A percentile compares a stretch with the other conserved stretches of the same genome.
phyloP scores from a whole-genome alignment of 2,329 filamentous ascomycete species.

The Samsoniella hepiali region DNA sequence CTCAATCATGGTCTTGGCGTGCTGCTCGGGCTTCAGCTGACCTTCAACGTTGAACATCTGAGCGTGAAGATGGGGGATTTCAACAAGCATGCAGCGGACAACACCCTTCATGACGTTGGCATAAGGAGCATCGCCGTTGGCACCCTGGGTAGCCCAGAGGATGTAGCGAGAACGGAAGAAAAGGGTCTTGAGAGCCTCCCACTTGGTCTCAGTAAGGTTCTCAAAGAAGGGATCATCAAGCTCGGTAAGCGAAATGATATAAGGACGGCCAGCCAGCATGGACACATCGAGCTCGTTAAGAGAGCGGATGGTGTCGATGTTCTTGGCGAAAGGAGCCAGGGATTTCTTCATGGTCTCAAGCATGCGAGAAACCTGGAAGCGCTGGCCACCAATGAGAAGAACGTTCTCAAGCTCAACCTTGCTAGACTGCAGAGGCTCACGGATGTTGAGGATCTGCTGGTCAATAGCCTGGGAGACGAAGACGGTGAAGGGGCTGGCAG shows the following conservation, averaged over 20 bases:
- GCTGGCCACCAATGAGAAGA: constrained; percentile 19
- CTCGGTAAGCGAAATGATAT: constrained; percentile 18
- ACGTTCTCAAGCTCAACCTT: constrained; percentile 18
- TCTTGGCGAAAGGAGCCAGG: constrained; percentile 11
- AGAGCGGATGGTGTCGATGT: constrained; percentile 4
- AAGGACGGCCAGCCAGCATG: constrained; percentile 15
- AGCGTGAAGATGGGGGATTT: constrained; percentile 15
- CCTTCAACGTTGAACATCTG: constrained; percentile 19
- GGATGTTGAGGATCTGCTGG: constrained; percentile 16
- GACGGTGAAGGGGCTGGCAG: constrained; percentile 13
- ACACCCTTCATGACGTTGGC: constrained; percentile 19
- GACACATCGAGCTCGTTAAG: constrained; percentile 14
- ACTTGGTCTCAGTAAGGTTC: constrained; percentile 15
- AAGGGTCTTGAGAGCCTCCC: constrained; percentile 17
- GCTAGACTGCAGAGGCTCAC: constrained; percentile 16
- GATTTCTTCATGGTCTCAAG: constrained; percentile 11
- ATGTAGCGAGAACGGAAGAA: constrained; percentile 17
- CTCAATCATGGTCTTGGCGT: constrained; percentile 7
- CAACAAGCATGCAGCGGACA: constrained; percentile 16
- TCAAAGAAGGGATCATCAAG: constrained; percentile 18
- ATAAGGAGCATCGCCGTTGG: constrained; percentile 17
- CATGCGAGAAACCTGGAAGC: constrained; percentile 14
- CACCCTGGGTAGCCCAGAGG: constrained; percentile 19
- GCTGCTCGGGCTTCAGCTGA: constrained; percentile 17
- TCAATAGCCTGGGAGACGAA: constrained; percentile 21